Percentiles rank a stretch among this genome's conserved stretches.
Evolutionary conservation across 331 rosid species (phyloP).

Genomic region (Quercus tomentella): DNA sequence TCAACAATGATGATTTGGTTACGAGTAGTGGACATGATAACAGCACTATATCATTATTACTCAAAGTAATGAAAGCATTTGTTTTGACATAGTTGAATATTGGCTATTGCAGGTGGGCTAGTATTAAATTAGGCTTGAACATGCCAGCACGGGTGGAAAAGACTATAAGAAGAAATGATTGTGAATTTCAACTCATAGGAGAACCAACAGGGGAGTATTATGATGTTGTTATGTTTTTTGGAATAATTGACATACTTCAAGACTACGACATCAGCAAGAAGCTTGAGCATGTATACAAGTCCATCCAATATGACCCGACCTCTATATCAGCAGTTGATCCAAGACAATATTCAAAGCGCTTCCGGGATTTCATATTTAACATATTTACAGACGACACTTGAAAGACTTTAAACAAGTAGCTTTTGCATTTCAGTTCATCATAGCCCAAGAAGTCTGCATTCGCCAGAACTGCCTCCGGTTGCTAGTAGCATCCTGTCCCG

Average conservation of each 20-base stretch:
- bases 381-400: constrained; percentile 51
- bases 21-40: neutral
- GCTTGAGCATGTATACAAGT: constrained; percentile 91
- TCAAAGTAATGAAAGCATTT: neutral
- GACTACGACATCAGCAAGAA: constrained; percentile 92
- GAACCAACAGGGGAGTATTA: constrained; percentile 81
- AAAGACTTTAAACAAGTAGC: constrained; percentile 1
- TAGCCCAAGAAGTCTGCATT: neutral
- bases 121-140: constrained; percentile 49
- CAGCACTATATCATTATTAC: neutral
- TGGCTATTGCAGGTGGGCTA: constrained; percentile 60
- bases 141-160: constrained; percentile 71
- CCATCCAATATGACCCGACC: constrained; percentile 72
- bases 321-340: constrained; percentile 92
- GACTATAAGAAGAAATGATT: constrained; percentile 46
- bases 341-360: constrained; percentile 67
- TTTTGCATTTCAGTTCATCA: neutral
- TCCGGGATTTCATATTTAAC: constrained; percentile 63
- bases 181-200: constrained; percentile 56
- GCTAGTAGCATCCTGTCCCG: neutral
- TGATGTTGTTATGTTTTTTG: constrained; percentile 60
- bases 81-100: neutral
- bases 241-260: constrained; percentile 84
- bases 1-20: neutral
- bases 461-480: neutral